phyloP scores from a whole-genome alignment of 352 stramenopile species.

The Bremia lactucae region DNA sequence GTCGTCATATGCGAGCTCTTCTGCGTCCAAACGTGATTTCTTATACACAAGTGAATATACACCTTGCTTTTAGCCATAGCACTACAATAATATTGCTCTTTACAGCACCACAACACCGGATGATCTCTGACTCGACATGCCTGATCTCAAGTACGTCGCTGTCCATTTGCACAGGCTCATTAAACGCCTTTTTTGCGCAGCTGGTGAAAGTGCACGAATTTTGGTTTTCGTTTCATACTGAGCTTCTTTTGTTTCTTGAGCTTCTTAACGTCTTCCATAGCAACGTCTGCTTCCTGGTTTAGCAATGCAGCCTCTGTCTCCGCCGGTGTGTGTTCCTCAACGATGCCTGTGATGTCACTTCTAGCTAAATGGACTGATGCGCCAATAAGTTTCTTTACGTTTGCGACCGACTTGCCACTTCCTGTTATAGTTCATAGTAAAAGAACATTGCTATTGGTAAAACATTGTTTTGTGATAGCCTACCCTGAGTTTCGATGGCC shows the following conservation, averaged over 20 bases:
- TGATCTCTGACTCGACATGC: too few relatives aligned
- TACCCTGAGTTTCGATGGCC: conserved; percentile 56
- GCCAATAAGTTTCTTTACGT: conserved; percentile 69
- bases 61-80: too few relatives aligned
- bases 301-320: conserved; percentile 38
- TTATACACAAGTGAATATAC: too few relatives aligned
- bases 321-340: conserved; percentile 18
- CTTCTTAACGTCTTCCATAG: conserved; percentile 37
- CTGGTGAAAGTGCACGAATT: conserved; percentile 82
- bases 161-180: conserved; percentile 14
- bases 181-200: conserved; percentile 84
- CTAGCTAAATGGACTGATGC: conserved; percentile 31
- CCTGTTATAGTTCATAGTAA: conserved; percentile 10
- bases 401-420: conserved; percentile 42
- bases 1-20: too few relatives aligned
- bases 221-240: conserved; percentile 59
- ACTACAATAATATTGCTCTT: too few relatives aligned
- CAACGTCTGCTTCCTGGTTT: conserved; percentile 33
- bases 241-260: conserved; percentile 49
- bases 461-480: not conserved
- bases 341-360: conserved; percentile 34
- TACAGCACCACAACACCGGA: too few relatives aligned
- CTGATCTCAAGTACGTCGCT: too few relatives aligned
- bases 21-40: too few relatives aligned
- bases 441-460: not conserved